A percentile compares a stretch with the other conserved stretches of the same genome.
Evolutionary conservation across 176 grass and related monocot species (phyloP).

Genomic region (Alopecurus myosuroides): DNA sequence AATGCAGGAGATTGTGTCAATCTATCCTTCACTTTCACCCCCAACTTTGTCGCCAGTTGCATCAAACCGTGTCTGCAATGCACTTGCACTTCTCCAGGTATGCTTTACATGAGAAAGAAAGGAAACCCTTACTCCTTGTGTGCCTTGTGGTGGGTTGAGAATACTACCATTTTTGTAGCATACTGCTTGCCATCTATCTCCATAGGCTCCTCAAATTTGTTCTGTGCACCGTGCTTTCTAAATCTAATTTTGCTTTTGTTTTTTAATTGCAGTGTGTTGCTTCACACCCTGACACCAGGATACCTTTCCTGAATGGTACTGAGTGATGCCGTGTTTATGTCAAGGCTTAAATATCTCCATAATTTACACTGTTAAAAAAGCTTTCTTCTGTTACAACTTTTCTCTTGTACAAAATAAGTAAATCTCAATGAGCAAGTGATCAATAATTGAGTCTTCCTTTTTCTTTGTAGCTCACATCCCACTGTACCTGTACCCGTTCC

Average conservation of each 20-base stretch:
- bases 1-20: constrained; percentile 77
- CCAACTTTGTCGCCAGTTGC: constrained; percentile 62
- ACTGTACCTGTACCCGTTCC: constrained; percentile 87
- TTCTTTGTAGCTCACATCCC: constrained; percentile 67
- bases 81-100: constrained; percentile 95
- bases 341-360: background rate
- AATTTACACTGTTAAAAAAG: background rate
- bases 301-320: constrained; percentile 81
- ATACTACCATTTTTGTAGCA: background rate
- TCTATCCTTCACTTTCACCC: constrained; percentile 65
- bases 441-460: background rate
- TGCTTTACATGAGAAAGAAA: constrained; percentile 15
- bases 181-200: background rate
- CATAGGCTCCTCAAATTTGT: background rate
- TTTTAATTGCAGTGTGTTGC: constrained; percentile 71
- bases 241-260: background rate
- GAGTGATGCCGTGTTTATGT: background rate
- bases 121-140: background rate
- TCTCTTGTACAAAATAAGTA: background rate
- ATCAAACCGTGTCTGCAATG: constrained; percentile 94
- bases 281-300: constrained; percentile 80
- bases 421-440: background rate
- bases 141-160: background rate
- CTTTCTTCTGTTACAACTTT: background rate
- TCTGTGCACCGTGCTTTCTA: constrained; percentile 2